phyloP scores from a whole-genome alignment of 805 yeast species.

The Clavispora santaluciae region DNA sequence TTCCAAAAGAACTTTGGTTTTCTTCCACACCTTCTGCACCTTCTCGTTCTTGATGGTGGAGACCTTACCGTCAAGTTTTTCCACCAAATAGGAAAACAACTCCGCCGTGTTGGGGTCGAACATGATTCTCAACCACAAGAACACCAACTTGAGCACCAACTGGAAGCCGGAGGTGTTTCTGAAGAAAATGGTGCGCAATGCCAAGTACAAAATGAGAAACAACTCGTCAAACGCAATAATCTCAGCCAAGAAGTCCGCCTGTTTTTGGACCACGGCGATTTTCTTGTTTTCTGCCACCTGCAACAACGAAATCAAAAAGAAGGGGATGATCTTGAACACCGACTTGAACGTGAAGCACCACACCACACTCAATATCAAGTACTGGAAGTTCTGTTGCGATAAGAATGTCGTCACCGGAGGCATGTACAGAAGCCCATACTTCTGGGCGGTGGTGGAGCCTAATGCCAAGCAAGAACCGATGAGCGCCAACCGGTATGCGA shows the following conservation, averaged over 20 bases:
- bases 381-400: conserved; percentile 75
- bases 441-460: conserved; percentile 49
- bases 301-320: conserved; percentile 48
- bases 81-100: conserved; percentile 38
- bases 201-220: conserved; percentile 46
- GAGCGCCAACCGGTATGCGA: conserved; percentile 51
- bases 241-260: conserved; percentile 36
- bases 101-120: conserved; percentile 45
- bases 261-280: conserved; percentile 34
- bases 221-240: conserved; percentile 60
- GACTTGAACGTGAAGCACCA: conserved; percentile 68
- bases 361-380: conserved; percentile 45
- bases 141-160: conserved; percentile 48
- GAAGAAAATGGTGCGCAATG: conserved; percentile 55
- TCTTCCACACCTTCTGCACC: conserved; percentile 35
- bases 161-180: conserved; percentile 70
- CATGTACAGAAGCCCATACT: conserved; percentile 49
- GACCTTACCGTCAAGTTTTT: conserved; percentile 40
- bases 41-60: conserved; percentile 41
- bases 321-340: conserved; percentile 61
- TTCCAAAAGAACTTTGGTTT: conserved; percentile 25
- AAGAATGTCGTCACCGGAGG: conserved; percentile 63
- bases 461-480: conserved; percentile 53
- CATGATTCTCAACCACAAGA: conserved; percentile 70
- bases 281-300: conserved; percentile 47